These are phyloP conservation scores for Chaetothyriales sp. DNA, from an alignment of 2,329 filamentous ascomycete species.

Conservation along the genomic window DNA sequence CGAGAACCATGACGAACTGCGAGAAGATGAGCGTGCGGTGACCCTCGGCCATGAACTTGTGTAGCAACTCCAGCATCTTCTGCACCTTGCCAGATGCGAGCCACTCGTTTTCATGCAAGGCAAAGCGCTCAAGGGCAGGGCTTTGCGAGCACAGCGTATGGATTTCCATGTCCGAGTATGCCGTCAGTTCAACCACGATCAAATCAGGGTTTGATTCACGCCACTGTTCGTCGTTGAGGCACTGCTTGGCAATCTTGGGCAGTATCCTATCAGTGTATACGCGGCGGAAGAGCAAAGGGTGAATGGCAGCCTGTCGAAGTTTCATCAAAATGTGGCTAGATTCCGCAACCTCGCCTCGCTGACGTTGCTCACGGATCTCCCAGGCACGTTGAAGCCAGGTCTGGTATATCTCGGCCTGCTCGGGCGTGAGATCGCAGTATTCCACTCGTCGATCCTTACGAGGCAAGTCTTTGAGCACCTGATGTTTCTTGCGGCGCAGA, in stretches of 20 bases:
- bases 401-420: constrained; percentile 62
- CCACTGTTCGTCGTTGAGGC: constrained; percentile 55
- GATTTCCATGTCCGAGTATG: constrained; percentile 49
- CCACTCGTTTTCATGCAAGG: constrained; percentile 49
- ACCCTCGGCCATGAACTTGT: constrained; percentile 60
- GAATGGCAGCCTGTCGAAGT: constrained; percentile 80
- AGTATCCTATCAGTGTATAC: constrained; percentile 65
- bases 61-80: constrained; percentile 61
- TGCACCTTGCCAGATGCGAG: constrained; percentile 74
- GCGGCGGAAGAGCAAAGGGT: constrained; percentile 74
- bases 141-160: constrained; percentile 45
- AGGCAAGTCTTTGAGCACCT: constrained; percentile 73
- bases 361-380: constrained; percentile 46
- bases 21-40: constrained; percentile 85
- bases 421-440: constrained; percentile 62
- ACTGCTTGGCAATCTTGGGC: constrained; percentile 60
- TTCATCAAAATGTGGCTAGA: constrained; percentile 68
- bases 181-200: constrained; percentile 41
- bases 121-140: constrained; percentile 40
- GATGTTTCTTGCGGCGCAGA: constrained; percentile 79
- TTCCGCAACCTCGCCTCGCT: constrained; percentile 40
- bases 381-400: constrained; percentile 50
- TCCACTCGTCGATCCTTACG: constrained; percentile 65
- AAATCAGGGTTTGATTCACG: constrained; percentile 35
- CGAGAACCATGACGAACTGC: constrained; percentile 81